Base-by-base conservation (phyloP, 1,284 basidiomycete species). In the Apiotrichum gracile region DNA sequence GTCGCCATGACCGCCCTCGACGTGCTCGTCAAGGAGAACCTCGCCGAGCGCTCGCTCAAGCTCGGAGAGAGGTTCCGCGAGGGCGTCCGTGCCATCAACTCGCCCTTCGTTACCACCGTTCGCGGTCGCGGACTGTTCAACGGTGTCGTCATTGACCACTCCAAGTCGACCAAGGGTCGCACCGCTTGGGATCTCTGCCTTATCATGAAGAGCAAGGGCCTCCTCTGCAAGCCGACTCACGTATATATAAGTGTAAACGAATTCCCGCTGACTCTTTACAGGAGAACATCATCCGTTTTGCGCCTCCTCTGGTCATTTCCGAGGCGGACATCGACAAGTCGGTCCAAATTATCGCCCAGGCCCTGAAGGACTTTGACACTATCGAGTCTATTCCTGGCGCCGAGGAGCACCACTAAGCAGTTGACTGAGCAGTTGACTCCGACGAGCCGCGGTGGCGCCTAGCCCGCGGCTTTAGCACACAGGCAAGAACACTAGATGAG, bases 161-260 rank as follows among this genome's bases (percentile, higher is more conserved):
- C 75, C 55, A 82, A 83, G 78, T 88, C 85, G 63, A 76, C 63
- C 46, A 87, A 83, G 70, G 85, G 88, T 17, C 80, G 91, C 54
- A 85, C 87, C 3, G 94, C 94, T 7, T 97, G 94, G 96, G 89
- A 98, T 72, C 80, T 98, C 48, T 98, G 96, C 76, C 73, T 97
- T 67, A 75, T 97, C 61, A 78, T 98, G 75, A 96, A 94, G 84
- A 85, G 83, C 65, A 82, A 88, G 52, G 92, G 93, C 21, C 58
- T 75, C 40, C 61, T 75, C 38, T 92, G 92, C 47, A 98, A 98
- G 79, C 93, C 94, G 16, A 98, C 94, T n/a, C n/a, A n/a, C n/a
- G n/a, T n/a, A n/a, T n/a, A n/a, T n/a, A n/a, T n/a, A n/a, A n/a
- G n/a, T n/a, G n/a, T n/a, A n/a, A n/a, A n/a, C n/a, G n/a, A n/a